Conservation (phyloP, 2,329 filamentous ascomycete species). For the Fusarium nanum region DNA sequence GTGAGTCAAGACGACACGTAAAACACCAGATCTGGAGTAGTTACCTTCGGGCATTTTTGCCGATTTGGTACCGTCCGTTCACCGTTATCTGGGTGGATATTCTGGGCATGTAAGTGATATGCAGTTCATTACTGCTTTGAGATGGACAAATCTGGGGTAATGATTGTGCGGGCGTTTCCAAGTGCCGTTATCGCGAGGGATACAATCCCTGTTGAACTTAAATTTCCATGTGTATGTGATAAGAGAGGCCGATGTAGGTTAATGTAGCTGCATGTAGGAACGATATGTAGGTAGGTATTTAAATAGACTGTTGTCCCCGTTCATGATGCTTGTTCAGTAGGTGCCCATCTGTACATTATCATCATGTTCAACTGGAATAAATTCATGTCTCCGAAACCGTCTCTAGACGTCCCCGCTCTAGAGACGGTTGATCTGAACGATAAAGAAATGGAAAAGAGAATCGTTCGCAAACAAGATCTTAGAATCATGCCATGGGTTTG, state of each 20-base stretch:
- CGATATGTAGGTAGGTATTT: slow-evolving; percentile 16
- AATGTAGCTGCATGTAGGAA: background rate
- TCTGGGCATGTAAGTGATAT: background rate
- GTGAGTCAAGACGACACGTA: slow-evolving; percentile 38
- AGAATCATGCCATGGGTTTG: slow-evolving; percentile 51
- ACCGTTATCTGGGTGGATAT: slow-evolving; percentile 8
- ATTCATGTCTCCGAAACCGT: slow-evolving; percentile 44
- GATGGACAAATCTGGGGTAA: slow-evolving; percentile 33
- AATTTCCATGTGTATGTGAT: background rate
- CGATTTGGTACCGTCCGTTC: slow-evolving; percentile 1
- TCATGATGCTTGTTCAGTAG: background rate
- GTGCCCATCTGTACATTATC: background rate
- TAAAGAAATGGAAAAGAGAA: slow-evolving; percentile 51
- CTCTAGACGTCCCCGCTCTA: slow-evolving; percentile 49
- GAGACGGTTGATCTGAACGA: slow-evolving; percentile 51
- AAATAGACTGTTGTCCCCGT: background rate
- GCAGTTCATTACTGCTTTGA: slow-evolving; percentile 15
- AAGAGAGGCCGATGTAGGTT: background rate
- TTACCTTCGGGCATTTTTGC: background rate
- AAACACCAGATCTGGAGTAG: slow-evolving; percentile 11
- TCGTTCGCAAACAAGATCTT: slow-evolving; percentile 50
- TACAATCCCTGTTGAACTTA: slow-evolving; percentile 4
- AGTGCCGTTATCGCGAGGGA: slow-evolving; percentile 33
- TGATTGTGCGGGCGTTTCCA: slow-evolving; percentile 4
- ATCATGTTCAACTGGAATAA: slow-evolving; percentile 39